Evolutionary conservation across 495 filamentous ascomycete species (phyloP), one percentile per base, ranked within the genome.

Genomic region (Evernia prunastri): DNA sequence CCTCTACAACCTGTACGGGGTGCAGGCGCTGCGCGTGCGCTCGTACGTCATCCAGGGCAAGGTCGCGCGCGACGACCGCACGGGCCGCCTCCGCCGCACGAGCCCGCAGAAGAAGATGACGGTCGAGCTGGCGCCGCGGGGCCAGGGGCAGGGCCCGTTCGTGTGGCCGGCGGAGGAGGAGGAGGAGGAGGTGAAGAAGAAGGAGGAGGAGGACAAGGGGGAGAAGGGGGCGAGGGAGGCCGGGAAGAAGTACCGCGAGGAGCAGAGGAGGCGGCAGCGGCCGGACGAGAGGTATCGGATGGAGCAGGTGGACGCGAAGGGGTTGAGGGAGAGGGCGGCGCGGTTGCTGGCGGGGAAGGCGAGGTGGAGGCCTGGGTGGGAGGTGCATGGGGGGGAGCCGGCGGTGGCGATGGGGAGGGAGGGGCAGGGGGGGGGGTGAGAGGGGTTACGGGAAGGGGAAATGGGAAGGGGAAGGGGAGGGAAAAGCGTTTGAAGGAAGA

Each of bases 31-130:
- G 7, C 74, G 72, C 39, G 82, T 93, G 63, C 84, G 89, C 42
- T 87, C 85, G 60, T 90, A 84, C 70, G 75, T 93, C 72, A 80
- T 86, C 68, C 82, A 87, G 70, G 76, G 78, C 67, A 77, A 75
- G 56, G 76, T 87, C 33, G 57, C 65, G 58, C 76, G 77, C 42
- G 74, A 80, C 58, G 76, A 79, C 51, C 66, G 15, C 70, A 75
- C 37, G 60, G 59, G 40, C 63, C 67, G 35, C 63, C 70, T 73
- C 72, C 72, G 66, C 64, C 80, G 88, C 29, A 83, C 86, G 45
- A 75, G 76, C 49, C 72, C 81, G 20, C 75, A 81, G 49, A 93
- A 93, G 82, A 86, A 82, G 72, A 93, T 93, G 90, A 87, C 84
- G 53, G 85, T 89, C 54, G 85, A 91, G 78, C 80, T 93, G 49